Conservation (phyloP, 2,329 filamentous ascomycete genomes). For the Cercospora sp. region DNA sequence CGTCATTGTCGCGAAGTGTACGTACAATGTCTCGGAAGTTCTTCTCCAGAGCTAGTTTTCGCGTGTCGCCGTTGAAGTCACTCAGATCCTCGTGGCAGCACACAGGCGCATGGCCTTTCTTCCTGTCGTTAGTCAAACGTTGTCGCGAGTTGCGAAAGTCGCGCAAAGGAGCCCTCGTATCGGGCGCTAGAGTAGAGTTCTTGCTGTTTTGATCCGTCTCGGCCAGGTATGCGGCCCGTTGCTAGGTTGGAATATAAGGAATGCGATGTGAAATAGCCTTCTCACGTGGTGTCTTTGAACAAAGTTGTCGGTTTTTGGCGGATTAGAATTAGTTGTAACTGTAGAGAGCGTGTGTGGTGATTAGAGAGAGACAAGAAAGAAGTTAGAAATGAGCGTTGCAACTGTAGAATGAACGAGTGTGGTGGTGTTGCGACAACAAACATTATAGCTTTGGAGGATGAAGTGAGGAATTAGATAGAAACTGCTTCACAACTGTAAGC, state of each 20-base stretch:
- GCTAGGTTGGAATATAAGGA: constrained; percentile 42
- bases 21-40: constrained; percentile 1
- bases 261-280: constrained; percentile 14
- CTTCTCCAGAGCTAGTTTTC: not conserved
- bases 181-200: constrained; percentile 2
- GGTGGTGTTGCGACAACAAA: constrained; percentile 10
- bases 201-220: constrained; percentile 35
- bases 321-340: constrained; percentile 14
- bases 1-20: constrained; percentile 12
- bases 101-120: constrained; percentile 13
- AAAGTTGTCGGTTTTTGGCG: not conserved
- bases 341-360: constrained; percentile 13
- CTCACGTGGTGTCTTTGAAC: constrained; percentile 13
- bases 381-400: constrained; percentile 17
- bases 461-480: constrained; percentile 14
- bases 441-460: constrained; percentile 9
- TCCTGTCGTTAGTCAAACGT: constrained; percentile 12
- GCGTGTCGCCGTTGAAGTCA: constrained; percentile 14
- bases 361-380: constrained; percentile 12
- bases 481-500: constrained; percentile 9
- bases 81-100: constrained; percentile 7
- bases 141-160: constrained; percentile 8
- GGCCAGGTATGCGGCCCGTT: constrained; percentile 38
- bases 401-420: constrained; percentile 17
- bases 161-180: constrained; percentile 16